Conservation (phyloP, 805 yeast species). For the Kazachstania taianensis region DNA sequence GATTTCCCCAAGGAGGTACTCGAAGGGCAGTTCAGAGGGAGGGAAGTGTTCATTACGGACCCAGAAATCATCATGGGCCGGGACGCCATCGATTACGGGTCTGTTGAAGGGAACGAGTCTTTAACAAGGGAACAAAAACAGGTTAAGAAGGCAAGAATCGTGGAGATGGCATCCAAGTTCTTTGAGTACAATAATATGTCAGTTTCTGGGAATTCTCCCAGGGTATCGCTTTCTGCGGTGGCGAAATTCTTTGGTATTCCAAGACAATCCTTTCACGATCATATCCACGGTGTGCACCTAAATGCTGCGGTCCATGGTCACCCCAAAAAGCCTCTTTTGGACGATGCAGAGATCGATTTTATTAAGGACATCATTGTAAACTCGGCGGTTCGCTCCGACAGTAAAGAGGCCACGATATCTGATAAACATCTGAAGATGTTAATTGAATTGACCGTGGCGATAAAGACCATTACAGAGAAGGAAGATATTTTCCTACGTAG, state of each 20-base stretch:
- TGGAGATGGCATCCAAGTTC: constrained; percentile 7
- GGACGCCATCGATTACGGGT: constrained; percentile 4
- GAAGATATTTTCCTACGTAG: background rate
- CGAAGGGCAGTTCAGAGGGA: constrained; percentile 5
- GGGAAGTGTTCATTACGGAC: constrained; percentile 5
- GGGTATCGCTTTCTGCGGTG: constrained; percentile 4
- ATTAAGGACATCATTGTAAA: background rate
- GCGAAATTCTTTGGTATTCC: constrained; percentile 8
- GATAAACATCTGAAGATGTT: constrained; percentile 6
- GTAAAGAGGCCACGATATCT: constrained; percentile 4
- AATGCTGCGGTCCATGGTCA: constrained; percentile 8
- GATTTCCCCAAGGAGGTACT: constrained; percentile 1
- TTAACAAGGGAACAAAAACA: constrained; percentile 2
- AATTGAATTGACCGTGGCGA: constrained; percentile 2
- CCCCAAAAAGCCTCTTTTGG: constrained; percentile 4
- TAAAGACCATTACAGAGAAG: background rate
- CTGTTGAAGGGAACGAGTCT: constrained; percentile 2
- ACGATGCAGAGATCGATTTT: constrained; percentile 3
- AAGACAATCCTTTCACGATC: constrained; percentile 10
- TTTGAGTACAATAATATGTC: constrained; percentile 2
- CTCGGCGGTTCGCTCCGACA: background rate
- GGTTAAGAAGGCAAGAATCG: constrained; percentile 5
- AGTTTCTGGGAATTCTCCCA: background rate
- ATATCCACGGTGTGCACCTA: constrained; percentile 6
- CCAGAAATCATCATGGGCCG: constrained; percentile 4